A percentile compares a stretch with the other conserved stretches of the same genome.
These are phyloP conservation scores for Kwoniella botswanensis DNA, from an alignment of 768 basidiomycete genomes.

Conservation along the genomic window DNA sequence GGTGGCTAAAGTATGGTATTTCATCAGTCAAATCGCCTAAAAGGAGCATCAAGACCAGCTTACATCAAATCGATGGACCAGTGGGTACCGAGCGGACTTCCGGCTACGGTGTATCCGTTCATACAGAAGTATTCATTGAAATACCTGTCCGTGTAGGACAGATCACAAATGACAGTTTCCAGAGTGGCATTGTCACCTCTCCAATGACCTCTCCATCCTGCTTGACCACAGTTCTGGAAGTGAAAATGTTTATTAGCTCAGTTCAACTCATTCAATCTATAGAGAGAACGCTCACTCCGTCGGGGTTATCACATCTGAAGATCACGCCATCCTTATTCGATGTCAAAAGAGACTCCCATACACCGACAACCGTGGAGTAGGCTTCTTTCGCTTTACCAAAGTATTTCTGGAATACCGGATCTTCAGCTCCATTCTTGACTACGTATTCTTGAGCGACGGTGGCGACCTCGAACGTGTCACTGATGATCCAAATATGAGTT, in stretches of 20 bases:
- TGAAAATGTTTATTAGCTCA: conserved; percentile 1
- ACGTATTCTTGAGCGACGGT: conserved; percentile 43
- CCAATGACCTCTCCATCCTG: conserved; percentile 57
- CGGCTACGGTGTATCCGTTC: conserved; percentile 44
- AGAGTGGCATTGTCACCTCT: conserved; percentile 54
- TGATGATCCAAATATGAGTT: conserved; percentile 9
- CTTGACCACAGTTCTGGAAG: conserved; percentile 43
- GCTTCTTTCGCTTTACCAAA: conserved; percentile 43
- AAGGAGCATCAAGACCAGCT: too few species aligned
- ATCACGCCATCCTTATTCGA: conserved; percentile 54
- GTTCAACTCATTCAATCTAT: background rate
- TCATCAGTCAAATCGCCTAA: too few species aligned
- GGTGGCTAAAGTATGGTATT: conserved; percentile 27
- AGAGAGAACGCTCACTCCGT: conserved; percentile 37
- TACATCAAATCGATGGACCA: conserved; percentile 50
- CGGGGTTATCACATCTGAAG: conserved; percentile 55
- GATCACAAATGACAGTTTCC: conserved; percentile 56
- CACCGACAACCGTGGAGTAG: conserved; percentile 42
- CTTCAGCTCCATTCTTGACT: conserved; percentile 46
- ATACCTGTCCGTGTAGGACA: conserved; percentile 48
- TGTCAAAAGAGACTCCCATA: conserved; percentile 45
- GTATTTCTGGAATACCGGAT: conserved; percentile 52
- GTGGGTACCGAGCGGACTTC: conserved; percentile 43
- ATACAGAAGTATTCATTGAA: conserved; percentile 49
- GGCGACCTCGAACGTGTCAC: conserved; percentile 45